Conservation (phyloP, 257 asterid genomes). For the Solanum boliviense region DNA sequence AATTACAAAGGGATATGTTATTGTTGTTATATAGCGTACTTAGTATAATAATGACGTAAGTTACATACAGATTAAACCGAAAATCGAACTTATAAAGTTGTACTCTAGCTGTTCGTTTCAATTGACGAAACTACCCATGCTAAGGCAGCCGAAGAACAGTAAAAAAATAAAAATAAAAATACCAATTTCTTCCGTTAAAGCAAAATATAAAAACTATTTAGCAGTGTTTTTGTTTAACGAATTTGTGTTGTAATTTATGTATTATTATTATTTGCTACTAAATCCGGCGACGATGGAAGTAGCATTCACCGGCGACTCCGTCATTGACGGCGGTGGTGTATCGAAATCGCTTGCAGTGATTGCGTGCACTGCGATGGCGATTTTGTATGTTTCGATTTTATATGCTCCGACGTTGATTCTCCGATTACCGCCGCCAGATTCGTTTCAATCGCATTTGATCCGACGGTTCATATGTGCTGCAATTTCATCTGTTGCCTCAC, state of each 20-base stretch:
- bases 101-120: not conserved
- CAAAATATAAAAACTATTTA: not conserved
- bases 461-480: constrained; percentile 87
- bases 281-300: not conserved
- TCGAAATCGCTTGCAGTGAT: constrained; percentile 43
- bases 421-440: constrained; percentile 70
- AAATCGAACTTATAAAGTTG: not conserved
- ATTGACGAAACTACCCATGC: not conserved
- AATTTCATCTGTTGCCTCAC: constrained; percentile 52
- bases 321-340: not conserved
- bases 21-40: too few species aligned
- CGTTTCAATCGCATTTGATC: constrained; percentile 48
- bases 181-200: not conserved
- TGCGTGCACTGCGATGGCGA: constrained; percentile 58
- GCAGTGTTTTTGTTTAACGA: not conserved
- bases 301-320: not conserved
- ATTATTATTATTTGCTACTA: not conserved
- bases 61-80: not conserved
- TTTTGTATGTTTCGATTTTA: constrained; percentile 72
- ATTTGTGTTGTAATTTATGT: not conserved
- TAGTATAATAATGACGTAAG: not conserved
- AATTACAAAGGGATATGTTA: not conserved
- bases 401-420: constrained; percentile 68
- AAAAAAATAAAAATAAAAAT: not conserved
- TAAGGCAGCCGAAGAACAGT: not conserved